Evolutionary conservation across 495 filamentous ascomycete genomes (phyloP).

Genomic region (Aspergillus heteromorphus): DNA sequence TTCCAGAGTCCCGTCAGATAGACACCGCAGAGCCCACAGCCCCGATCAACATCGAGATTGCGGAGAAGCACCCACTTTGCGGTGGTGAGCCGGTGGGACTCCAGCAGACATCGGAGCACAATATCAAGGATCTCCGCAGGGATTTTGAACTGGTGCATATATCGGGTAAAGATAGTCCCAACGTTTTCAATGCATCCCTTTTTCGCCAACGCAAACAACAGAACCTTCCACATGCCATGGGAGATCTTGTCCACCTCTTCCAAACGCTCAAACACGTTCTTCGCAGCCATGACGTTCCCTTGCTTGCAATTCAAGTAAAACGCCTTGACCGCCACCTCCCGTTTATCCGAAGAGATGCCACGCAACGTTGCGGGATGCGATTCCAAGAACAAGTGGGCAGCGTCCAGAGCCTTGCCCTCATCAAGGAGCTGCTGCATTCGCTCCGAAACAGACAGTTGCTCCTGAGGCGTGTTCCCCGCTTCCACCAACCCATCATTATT

Average conservation of each 20-base stretch:
- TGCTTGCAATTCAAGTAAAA: conserved; percentile 37
- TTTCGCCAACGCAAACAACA: conserved; percentile 38
- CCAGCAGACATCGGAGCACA: conserved; percentile 35
- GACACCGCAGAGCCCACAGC: conserved; percentile 34
- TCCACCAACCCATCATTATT: not conserved
- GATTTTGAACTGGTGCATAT: conserved; percentile 22
- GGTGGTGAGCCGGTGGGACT: conserved; percentile 32
- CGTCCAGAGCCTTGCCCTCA: conserved; percentile 27
- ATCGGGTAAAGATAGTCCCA: conserved; percentile 28
- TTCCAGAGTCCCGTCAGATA: conserved; percentile 41
- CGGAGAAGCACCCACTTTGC: conserved; percentile 34
- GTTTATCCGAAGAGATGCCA: conserved; percentile 24
- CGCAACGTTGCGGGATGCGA: conserved; percentile 12
- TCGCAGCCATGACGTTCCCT: conserved; percentile 36
- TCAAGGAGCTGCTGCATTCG: conserved; percentile 18
- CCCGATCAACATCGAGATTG: conserved; percentile 26
- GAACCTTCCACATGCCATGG: conserved; percentile 31
- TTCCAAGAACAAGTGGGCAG: conserved; percentile 35
- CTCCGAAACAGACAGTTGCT: not conserved
- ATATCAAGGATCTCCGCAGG: conserved; percentile 34
- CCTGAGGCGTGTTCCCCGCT: not conserved
- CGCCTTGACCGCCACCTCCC: conserved; percentile 26
- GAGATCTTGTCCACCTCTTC: conserved; percentile 31
- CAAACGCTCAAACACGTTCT: conserved; percentile 33
- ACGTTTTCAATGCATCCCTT: conserved; percentile 38